Conservation (phyloP, 2,329 filamentous ascomycete species). For the Trichothecium roseum region DNA sequence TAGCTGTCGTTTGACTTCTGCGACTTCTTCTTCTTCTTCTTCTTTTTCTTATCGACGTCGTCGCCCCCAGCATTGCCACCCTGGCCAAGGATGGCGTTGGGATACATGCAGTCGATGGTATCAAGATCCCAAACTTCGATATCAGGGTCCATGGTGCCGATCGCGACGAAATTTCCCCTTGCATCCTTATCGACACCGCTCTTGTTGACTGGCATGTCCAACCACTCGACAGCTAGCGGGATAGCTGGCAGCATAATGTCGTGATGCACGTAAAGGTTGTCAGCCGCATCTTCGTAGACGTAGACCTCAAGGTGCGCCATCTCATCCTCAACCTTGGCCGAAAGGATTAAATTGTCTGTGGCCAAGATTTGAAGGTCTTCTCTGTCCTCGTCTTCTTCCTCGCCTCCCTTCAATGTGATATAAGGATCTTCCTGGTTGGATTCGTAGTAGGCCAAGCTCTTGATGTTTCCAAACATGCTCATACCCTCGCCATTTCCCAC, state of each 20-base stretch:
- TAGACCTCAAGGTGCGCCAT: constrained; percentile 94
- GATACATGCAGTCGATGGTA: constrained; percentile 94
- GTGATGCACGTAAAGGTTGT: constrained; percentile 98
- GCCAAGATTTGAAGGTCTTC: constrained; percentile 89
- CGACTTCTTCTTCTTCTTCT: constrained; percentile 85
- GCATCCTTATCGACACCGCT: constrained; percentile 48
- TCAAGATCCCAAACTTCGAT: constrained; percentile 99
- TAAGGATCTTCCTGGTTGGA: constrained; percentile 94
- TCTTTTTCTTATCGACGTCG: constrained; percentile 25
- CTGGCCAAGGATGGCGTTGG: constrained; percentile 88
- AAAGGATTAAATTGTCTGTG: constrained; percentile 85
- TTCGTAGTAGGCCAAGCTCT: constrained; percentile 86
- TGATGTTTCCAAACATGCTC: constrained; percentile 92
- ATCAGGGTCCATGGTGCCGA: constrained; percentile 95
- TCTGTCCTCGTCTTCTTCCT: constrained; percentile 66
- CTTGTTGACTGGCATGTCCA: constrained; percentile 82
- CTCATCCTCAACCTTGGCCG: constrained; percentile 93
- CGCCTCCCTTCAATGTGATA: constrained; percentile 70
- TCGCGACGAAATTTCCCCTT: constrained; percentile 81
- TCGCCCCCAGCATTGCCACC: constrained; percentile 42
- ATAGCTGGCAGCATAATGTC: constrained; percentile 98
- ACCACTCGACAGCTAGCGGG: constrained; percentile 89
- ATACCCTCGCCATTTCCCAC: constrained; percentile 53
- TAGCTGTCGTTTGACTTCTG: constrained; percentile 84
- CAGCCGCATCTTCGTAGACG: constrained; percentile 88